Evolutionary conservation across 352 stramenopile species (phyloP), one percentile per base, ranked within the genome.

Genomic region (Globisporangium takayamanum): DNA sequence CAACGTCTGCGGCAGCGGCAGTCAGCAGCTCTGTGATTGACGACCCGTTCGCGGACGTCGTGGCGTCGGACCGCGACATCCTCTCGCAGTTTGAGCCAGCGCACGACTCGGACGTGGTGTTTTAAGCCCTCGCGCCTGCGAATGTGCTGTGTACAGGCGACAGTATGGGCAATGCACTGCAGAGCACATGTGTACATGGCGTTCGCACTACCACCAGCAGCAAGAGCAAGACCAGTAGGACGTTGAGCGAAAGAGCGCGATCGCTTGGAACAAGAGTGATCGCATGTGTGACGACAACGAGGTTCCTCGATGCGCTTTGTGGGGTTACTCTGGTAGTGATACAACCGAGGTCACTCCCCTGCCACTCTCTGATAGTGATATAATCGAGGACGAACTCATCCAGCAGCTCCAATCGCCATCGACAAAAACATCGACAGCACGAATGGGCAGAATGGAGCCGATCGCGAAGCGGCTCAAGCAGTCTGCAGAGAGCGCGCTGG

Each of bases 381-480:
- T 10, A 46, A n/a, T 20, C 41, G 14, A 46, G 41, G 33, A 12
- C 22, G 10, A 12, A 39, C 8, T 8, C 6, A 8, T 1, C 33
- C 33, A 39, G 33, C 33, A 39, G 33, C 7, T 39, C 33, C 33
- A 39, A 10, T 39, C 33, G 33, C 33, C 33, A 39, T 14, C 33
- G 10, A 39, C 33, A 1, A 12, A 8, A 12, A 12, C 4, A 11
- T 2, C 33, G 33, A 11, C 33, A 12, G 33, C 33, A 39, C 33
- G 33, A 39, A 42, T 55, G 25, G 39, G 18, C 20, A 50, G 54
- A 37, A 79, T 89, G 74, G 78, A 89, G 76, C 84, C 84, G 57
- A 93, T 93, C 63, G 81, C 84, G 5, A 93, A 93, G 70, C 77
- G 81, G 3, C 67, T 93, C n/a, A 76, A 78, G 63, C 80, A 90